Percentiles rank a stretch among this genome's conserved stretches.
Evolutionary conservation across 306 rosid species (phyloP).

Genomic region (Quercus rubra): DNA sequence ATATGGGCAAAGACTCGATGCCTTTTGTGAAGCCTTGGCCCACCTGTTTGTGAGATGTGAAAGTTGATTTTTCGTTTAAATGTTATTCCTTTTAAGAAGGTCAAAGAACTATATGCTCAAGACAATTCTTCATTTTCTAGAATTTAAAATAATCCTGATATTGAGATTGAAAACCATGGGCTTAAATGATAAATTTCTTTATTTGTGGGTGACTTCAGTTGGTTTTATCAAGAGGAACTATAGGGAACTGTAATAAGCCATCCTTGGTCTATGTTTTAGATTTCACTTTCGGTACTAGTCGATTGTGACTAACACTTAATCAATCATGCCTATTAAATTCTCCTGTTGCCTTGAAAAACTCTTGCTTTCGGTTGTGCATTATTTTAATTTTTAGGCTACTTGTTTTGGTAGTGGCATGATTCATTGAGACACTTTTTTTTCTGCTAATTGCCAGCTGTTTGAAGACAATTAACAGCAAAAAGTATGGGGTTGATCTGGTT

Average conservation of each 20-base stretch:
- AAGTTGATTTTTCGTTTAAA: not conserved
- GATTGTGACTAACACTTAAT: not conserved
- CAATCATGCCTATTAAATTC: not conserved
- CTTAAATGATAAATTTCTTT: not conserved
- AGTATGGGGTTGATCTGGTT: slow-evolving; percentile 95
- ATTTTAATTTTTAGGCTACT: not conserved
- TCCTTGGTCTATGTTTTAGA: not conserved
- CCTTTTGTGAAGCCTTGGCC: not conserved
- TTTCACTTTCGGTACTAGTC: not conserved
- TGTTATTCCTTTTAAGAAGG: not conserved
- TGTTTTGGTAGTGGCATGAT: not conserved
- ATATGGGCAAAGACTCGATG: not conserved
- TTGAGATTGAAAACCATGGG: not conserved
- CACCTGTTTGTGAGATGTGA: not conserved
- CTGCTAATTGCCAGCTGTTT: slow-evolving; percentile 58
- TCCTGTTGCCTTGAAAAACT: not conserved
- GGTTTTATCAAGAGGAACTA: not conserved
- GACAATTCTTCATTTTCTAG: not conserved
- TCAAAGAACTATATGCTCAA: not conserved
- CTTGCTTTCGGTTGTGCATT: not conserved
- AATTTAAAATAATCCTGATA: not conserved
- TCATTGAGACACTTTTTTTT: slow-evolving; percentile 15
- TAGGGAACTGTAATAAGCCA: not conserved
- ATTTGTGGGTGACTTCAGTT: not conserved
- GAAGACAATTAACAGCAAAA: slow-evolving; percentile 98